Percentiles rank a stretch among this genome's conserved stretches.
phyloP scores from a whole-genome alignment of 1,284 basidiomycete genomes.

The Boletellus deceptivus region DNA sequence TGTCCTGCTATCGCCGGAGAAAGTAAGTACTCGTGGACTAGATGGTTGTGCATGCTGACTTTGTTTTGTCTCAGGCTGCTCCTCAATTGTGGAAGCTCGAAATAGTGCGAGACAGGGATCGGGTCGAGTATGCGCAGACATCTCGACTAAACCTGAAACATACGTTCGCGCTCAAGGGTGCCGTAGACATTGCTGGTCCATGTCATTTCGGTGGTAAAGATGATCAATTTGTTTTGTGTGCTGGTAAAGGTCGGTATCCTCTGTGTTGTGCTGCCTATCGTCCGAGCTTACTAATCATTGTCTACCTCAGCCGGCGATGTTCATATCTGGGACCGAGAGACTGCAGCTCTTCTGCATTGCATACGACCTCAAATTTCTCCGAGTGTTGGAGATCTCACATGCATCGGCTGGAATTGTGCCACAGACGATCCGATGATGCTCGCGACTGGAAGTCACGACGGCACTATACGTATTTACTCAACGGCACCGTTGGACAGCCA shows the following conservation, averaged over 20 bases:
- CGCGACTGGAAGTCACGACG: conserved; percentile 75
- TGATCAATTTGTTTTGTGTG: conserved; percentile 73
- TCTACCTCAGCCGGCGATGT: conserved; percentile 64
- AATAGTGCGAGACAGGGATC: conserved; percentile 50
- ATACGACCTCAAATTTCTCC: conserved; percentile 49
- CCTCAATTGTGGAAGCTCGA: conserved; percentile 80
- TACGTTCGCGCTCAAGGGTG: conserved; percentile 66
- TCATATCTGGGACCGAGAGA: conserved; percentile 82
- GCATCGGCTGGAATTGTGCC: conserved; percentile 73
- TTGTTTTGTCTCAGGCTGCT: conserved; percentile 49
- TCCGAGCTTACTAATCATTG: conserved; percentile 6
- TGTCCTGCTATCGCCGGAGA: conserved; percentile 58
- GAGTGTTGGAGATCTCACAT: conserved; percentile 64
- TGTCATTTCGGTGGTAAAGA: conserved; percentile 78
- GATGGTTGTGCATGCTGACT: conserved; percentile 3
- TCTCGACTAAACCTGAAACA: conserved; percentile 57
- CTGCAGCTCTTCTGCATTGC: conserved; percentile 63
- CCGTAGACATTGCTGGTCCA: conserved; percentile 73
- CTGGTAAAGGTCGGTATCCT: conserved; percentile 59
- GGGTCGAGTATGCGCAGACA: conserved; percentile 36
- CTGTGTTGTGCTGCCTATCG: conserved; percentile 1
- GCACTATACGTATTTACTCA: conserved; percentile 69
- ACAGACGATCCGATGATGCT: conserved; percentile 72
- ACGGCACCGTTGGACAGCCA: conserved; percentile 24
- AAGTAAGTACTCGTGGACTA: conserved; percentile 39